Conservation (phyloP, 1,284 basidiomycete genomes). For the Austroboletus novae-zelandiae region DNA sequence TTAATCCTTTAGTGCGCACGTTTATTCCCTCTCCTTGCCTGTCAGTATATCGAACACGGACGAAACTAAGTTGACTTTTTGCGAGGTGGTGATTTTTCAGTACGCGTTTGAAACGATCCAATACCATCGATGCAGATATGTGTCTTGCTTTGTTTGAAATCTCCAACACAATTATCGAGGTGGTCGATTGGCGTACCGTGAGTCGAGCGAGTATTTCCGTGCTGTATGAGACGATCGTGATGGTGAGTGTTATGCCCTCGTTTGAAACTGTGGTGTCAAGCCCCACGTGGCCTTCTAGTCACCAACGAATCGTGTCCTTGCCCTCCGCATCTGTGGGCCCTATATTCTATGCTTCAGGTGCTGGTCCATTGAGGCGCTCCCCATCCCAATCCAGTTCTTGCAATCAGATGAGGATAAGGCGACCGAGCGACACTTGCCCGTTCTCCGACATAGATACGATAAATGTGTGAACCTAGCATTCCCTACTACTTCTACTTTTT, state of each 20-base stretch:
- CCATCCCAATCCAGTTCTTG: conserved; percentile 15
- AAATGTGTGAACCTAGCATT: too few relatives aligned
- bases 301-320: conserved; percentile 39
- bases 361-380: conserved; percentile 47
- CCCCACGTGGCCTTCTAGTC: conserved; percentile 31
- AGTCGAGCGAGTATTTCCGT: conserved; percentile 5
- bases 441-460: conserved; percentile 21
- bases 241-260: conserved; percentile 8
- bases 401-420: not conserved
- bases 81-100: not conserved
- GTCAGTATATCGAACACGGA: not conserved
- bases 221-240: not conserved
- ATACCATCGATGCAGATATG: conserved; percentile 15
- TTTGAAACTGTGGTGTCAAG: not conserved
- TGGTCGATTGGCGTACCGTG: conserved; percentile 19
- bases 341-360: conserved; percentile 48
- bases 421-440: conserved; percentile 7
- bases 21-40: conserved; percentile 8
- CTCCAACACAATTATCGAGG: conserved; percentile 2
- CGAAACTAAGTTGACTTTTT: conserved; percentile 3
- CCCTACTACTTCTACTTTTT: too few relatives aligned
- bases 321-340: conserved; percentile 38
- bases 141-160: conserved; percentile 8
- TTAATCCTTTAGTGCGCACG: conserved; percentile 3
- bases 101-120: not conserved